phyloP scores from a whole-genome alignment of 2,329 filamentous ascomycete species.

The Huntiella moniliformis region DNA sequence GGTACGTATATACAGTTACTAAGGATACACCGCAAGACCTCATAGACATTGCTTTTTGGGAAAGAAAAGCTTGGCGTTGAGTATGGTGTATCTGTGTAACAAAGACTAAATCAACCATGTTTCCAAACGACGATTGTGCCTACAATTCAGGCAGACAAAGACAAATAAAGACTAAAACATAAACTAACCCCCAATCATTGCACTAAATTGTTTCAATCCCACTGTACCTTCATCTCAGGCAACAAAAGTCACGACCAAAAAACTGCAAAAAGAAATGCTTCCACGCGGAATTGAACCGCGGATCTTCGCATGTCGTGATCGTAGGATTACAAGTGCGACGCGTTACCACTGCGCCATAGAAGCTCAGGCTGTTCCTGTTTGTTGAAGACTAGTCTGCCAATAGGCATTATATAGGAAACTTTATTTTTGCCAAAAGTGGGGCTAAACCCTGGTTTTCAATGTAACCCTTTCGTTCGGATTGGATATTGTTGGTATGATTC shows the following conservation, averaged over 20 bases:
- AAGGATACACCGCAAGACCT: too few relatives aligned
- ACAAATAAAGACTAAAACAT: neutral
- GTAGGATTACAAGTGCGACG: slow-evolving; percentile 13
- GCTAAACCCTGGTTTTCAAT: neutral
- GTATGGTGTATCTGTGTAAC: too few relatives aligned
- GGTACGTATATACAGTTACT: too few relatives aligned
- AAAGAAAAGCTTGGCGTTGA: too few relatives aligned
- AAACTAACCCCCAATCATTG: neutral
- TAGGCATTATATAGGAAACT: neutral
- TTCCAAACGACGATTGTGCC: too few relatives aligned
- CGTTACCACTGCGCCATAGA: slow-evolving; percentile 14
- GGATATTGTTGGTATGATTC: too few relatives aligned
- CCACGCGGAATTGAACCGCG: slow-evolving; percentile 13
- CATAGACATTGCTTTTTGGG: too few relatives aligned
- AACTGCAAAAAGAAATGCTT: slow-evolving; percentile 8
- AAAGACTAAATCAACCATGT: too few relatives aligned
- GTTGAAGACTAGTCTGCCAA: neutral
- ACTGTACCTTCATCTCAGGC: neutral
- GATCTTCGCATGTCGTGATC: slow-evolving; percentile 12
- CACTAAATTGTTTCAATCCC: neutral
- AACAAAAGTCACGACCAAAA: neutral
- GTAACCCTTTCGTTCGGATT: neutral
- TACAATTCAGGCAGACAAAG: too few relatives aligned
- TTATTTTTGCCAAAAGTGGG: neutral
- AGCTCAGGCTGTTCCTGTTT: slow-evolving; percentile 6